Evolutionary conservation across 768 basidiomycete genomes (phyloP), one percentile per base, ranked within the genome.

Genomic region (Podaxis sp.): DNA sequence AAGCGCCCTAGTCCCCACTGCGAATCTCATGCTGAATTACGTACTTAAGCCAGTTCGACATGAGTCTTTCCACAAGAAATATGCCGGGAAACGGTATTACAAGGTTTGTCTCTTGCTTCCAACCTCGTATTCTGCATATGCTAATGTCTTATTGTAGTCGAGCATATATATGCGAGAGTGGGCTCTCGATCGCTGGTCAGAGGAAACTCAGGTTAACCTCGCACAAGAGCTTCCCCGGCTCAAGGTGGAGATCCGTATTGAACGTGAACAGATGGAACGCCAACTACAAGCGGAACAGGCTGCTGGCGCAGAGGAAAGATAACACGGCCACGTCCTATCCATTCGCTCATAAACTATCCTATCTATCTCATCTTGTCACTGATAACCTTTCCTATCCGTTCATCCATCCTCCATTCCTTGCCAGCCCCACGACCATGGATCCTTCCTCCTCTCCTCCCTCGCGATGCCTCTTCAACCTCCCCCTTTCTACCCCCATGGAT

Each of bases 1-100:
- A 74, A 88, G 85, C 51, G 85, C 88, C 29, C 73, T 99, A 54
- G 77, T 96, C 41, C 94, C 94, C 0, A 91, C 90, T 0, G 96
- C 95, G 1, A 96, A 93, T 74, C 68, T 95, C 68, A 96, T 98
- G 93, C 72, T 98, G 66, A 93, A 94, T 74, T 96, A 95, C 72
- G 82, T 98, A 67, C 80, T 97, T 57, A 91, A 90, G 71, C 86
- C 89, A 3, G 71, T 88, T 56, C 82, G 82, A 50, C 91, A 96
- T 63, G 87, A 93, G 60, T 88, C 89, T n/a, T 93, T 98, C 75
- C 84, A 85, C 79, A 90, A 93, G 79, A 98, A 99, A 75, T 99
- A 96, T 69, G 89, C 93, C 0, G 86, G 90, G 15, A 96, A 93
- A 75, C 93, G 89, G 55, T 94, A 85, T 76, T 81, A 89, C 77